Conservation (phyloP, 1,139 yeast species). For the Hansenula sp. region DNA sequence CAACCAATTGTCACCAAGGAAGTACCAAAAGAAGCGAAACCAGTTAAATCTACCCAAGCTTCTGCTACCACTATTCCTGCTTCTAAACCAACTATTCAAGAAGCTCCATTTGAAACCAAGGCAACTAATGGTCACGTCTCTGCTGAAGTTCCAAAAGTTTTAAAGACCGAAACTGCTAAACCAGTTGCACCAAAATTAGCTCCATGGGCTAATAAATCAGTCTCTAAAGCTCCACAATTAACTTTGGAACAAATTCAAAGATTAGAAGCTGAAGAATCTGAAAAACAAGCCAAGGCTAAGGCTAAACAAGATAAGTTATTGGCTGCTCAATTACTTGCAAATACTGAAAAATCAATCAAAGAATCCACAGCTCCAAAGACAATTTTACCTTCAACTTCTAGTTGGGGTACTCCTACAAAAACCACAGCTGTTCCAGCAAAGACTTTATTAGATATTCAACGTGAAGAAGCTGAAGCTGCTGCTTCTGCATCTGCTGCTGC, state of each 20-base stretch:
- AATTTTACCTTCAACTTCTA: constrained; percentile 17
- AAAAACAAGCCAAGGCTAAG: constrained; percentile 24
- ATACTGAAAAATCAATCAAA: constrained; percentile 15
- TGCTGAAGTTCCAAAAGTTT: constrained; percentile 8
- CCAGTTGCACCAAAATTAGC: constrained; percentile 32
- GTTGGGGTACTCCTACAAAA: constrained; percentile 21
- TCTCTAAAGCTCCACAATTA: constrained; percentile 39
- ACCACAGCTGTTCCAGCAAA: constrained; percentile 29
- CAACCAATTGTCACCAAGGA: not conserved
- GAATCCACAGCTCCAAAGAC: constrained; percentile 23
- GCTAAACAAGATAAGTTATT: constrained; percentile 24
- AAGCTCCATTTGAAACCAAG: no score
- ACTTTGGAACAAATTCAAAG: constrained; percentile 69
- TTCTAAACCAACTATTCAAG: constrained; percentile 6
- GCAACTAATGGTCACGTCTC: no score
- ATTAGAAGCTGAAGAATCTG: constrained; percentile 53
- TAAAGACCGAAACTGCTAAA: constrained; percentile 22
- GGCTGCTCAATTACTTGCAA: constrained; percentile 27
- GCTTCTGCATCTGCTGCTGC: constrained; percentile 17
- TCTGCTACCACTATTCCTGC: constrained; percentile 2
- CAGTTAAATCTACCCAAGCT: constrained; percentile 1
- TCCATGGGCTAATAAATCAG: constrained; percentile 48
- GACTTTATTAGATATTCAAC: constrained; percentile 44
- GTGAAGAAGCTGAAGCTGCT: constrained; percentile 36
- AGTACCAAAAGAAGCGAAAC: constrained; percentile 5